Evolutionary conservation across 2,329 filamentous ascomycete species (phyloP).

Genomic region (Diplodia sapinea): DNA sequence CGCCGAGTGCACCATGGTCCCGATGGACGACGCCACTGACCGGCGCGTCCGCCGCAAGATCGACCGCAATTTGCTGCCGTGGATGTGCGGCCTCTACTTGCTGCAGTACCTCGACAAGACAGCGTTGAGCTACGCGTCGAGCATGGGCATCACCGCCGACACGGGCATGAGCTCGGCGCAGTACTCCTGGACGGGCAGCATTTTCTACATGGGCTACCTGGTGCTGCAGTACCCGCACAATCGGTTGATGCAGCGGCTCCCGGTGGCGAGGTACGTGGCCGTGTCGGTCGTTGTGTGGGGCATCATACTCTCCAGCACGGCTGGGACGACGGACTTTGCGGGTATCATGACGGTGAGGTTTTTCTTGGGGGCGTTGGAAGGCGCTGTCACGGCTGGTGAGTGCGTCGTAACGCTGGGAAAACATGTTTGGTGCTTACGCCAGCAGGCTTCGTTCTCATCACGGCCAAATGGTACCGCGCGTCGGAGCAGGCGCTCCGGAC

Average conservation of each 20-base stretch:
- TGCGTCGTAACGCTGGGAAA: background rate
- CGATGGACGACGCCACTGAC: background rate
- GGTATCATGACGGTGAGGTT: conserved; percentile 61
- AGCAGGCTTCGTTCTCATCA: conserved; percentile 53
- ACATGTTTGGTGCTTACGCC: conserved; percentile 24
- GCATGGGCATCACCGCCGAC: conserved; percentile 64
- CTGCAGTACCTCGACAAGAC: conserved; percentile 69
- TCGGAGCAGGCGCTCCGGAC: conserved; percentile 59
- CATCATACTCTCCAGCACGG: background rate
- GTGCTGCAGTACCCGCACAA: conserved; percentile 6
- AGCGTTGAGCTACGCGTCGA: conserved; percentile 65
- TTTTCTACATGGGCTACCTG: conserved; percentile 57
- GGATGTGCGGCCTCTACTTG: conserved; percentile 66
- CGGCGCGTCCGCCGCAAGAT: conserved; percentile 54
- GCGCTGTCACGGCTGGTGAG: conserved; percentile 53
- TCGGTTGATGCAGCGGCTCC: conserved; percentile 7
- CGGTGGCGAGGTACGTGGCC: background rate
- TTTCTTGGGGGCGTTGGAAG: conserved; percentile 72
- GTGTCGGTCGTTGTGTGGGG: conserved; percentile 59
- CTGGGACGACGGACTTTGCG: conserved; percentile 33
- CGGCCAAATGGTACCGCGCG: conserved; percentile 67
- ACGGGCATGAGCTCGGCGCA: conserved; percentile 55
- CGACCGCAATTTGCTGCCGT: conserved; percentile 58
- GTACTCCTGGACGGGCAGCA: conserved; percentile 61
- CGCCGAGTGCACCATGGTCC: background rate